A percentile compares a stretch with the other conserved stretches of the same genome.
Evolutionary conservation across 805 yeast genomes (phyloP).

Genomic region (Myxozyma melibiosi): DNA sequence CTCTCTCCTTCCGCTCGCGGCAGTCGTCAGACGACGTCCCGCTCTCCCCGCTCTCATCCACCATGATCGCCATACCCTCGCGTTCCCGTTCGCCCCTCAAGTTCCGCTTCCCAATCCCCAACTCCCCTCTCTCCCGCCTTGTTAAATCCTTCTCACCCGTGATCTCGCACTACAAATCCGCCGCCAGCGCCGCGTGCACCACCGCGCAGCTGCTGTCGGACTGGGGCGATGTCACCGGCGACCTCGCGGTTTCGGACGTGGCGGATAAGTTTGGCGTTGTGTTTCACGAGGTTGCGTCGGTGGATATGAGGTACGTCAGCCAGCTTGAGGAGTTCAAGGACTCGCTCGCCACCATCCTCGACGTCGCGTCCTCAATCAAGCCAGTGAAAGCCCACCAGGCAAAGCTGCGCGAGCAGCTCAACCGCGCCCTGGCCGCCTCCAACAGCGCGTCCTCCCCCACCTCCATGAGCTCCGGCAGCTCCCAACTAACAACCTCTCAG

Average conservation of each 20-base stretch:
- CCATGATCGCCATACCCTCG: slow-evolving; percentile 2
- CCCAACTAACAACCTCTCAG: neutral
- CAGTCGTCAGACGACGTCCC: slow-evolving; percentile 13
- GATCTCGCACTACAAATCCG: slow-evolving; percentile 9
- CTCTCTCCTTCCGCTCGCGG: slow-evolving; percentile 21
- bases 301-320: slow-evolving; percentile 82
- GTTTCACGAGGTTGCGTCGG: slow-evolving; percentile 79
- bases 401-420: slow-evolving; percentile 82
- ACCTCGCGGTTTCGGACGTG: slow-evolving; percentile 74
- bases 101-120: slow-evolving; percentile 4
- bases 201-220: slow-evolving; percentile 46
- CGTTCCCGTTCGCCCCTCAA: slow-evolving; percentile 18
- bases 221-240: slow-evolving; percentile 89
- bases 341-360: slow-evolving; percentile 76
- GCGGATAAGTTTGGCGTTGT: slow-evolving; percentile 86
- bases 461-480: neutral
- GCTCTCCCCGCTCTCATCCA: slow-evolving; percentile 9
- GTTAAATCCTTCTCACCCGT: slow-evolving; percentile 18
- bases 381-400: slow-evolving; percentile 82
- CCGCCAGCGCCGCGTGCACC: slow-evolving; percentile 10
- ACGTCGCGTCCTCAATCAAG: slow-evolving; percentile 84
- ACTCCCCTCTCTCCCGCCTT: slow-evolving; percentile 16
- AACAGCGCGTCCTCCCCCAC: neutral
- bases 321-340: slow-evolving; percentile 78
- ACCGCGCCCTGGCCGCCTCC: slow-evolving; percentile 38